A percentile compares a stretch with the other conserved stretches of the same genome.
Conservation (phyloP, 2,329 filamentous ascomycete species). For the Thermomyces lanuginosus region DNA sequence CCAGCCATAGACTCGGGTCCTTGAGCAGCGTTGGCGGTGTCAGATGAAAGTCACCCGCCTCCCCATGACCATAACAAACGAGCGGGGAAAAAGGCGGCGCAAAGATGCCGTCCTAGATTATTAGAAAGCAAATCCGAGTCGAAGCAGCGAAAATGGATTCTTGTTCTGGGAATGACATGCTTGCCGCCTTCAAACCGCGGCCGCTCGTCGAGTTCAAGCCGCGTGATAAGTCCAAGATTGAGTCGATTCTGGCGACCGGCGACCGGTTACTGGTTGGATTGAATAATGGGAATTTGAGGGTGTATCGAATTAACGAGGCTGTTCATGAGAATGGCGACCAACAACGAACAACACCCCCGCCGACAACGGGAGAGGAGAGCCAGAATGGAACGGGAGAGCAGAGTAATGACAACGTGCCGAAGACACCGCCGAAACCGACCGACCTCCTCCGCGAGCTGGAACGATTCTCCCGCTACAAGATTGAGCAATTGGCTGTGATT, state of each 20-base stretch:
- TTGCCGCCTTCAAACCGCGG: constrained; percentile 92
- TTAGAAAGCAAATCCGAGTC: too few species aligned
- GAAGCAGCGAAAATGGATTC: too few species aligned
- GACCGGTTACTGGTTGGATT: constrained; percentile 85
- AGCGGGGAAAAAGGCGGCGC: too few species aligned
- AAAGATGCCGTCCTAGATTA: too few species aligned
- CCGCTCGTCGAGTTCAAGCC: constrained; percentile 93
- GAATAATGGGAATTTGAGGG: constrained; percentile 70
- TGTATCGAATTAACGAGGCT: constrained; percentile 87
- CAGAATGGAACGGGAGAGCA: constrained; percentile 4
- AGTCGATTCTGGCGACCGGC: constrained; percentile 83
- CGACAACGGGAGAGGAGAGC: constrained; percentile 8
- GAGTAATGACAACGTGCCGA: constrained; percentile 1
- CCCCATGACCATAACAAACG: too few species aligned
- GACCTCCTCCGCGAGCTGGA: constrained; percentile 84
- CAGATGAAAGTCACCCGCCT: too few species aligned
- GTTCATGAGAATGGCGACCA: too few species aligned
- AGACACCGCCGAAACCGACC: constrained; percentile 40
- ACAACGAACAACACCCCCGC: too few species aligned
- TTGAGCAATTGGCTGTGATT: constrained; percentile 88
- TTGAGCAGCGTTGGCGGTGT: too few species aligned
- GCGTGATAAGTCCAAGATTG: constrained; percentile 92
- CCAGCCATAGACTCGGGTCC: too few species aligned
- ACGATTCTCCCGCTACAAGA: constrained; percentile 75
- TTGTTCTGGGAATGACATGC: too few species aligned